Base-by-base conservation (phyloP, 2,329 filamentous ascomycete species). In the Phaeosphaeriaceae sp. region DNA sequence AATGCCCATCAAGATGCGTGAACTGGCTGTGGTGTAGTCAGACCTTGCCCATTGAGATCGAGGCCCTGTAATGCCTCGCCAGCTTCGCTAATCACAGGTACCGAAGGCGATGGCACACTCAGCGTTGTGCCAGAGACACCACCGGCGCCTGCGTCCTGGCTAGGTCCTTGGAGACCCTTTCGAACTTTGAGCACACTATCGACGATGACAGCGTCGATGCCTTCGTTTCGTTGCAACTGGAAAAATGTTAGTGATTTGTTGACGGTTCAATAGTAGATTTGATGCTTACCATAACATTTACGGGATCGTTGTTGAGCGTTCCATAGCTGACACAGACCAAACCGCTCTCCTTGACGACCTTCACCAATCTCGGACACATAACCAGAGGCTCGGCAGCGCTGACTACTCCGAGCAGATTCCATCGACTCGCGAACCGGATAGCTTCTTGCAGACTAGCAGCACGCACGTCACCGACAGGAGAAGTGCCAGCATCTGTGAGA, bases 171-270 rank as follows among this genome's bases (percentile, higher is more conserved):
- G 60, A 99, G 84, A 0, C 92, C 94, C 78, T 97, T 93, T 48
- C 94, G 88, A 67, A 99, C 97, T 42, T 92, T 92, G 27, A 98
- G 85, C 2, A 99, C 94, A 61, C 88, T 95, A 75, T 99, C 95
- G 15, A 98, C 95, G 72, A 99, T 99, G 53, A 99, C 94, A 1
- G 95, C 95, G 74, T 99, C 95, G 61, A 99, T 97, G 48, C 95
- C 94, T 78, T 97, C 92, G 54, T 92, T 91, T 10, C 96, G 92
- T 88, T 99, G 95, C 62, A 90, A 82, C 89, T 93, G 73, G 65
- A 67, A 51, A 63, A n/a, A 1, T 2, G 52, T 68, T 13, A 67
- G 51, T n/a, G 21, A 19, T 20, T 11, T 33, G 7, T 15, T 36
- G 15, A 21, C 40, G n/a, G 19, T 4, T 1, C 9, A 21, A 42